A percentile compares a stretch with the other conserved stretches of the same genome.
Conservation (phyloP, 768 basidiomycete genomes). For the Boletus pseudopeckii region DNA sequence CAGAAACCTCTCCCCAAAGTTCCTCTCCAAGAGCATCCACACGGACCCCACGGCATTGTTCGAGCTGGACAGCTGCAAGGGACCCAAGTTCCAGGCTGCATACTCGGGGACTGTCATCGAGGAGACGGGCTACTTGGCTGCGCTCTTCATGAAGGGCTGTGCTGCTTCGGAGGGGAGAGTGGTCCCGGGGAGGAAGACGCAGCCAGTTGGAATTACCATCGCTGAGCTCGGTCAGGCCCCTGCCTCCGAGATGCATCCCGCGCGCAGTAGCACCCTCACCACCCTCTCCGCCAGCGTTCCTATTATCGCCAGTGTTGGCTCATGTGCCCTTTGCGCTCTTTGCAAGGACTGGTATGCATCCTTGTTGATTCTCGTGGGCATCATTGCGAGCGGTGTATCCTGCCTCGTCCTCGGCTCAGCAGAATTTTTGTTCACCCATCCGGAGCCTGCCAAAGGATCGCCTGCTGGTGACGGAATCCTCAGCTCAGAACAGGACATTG, state of each 20-base stretch:
- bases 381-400: conserved; percentile 30
- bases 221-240: conserved; percentile 11
- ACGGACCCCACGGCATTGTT: conserved; percentile 20
- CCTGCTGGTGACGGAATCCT: conserved; percentile 31
- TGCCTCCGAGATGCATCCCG: conserved; percentile 4
- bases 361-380: conserved; percentile 30
- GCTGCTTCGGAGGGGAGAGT: conserved; percentile 7
- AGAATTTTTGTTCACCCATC: conserved; percentile 18
- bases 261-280: background rate
- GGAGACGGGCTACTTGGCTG: conserved; percentile 50
- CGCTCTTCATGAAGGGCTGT: conserved; percentile 39
- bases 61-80: conserved; percentile 13
- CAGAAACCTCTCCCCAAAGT: background rate
- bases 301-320: conserved; percentile 19
- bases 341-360: conserved; percentile 27
- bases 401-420: conserved; percentile 26
- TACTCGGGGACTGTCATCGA: conserved; percentile 52
- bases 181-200: conserved; percentile 9
- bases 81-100: conserved; percentile 73
- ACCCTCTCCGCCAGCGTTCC: conserved; percentile 16
- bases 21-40: conserved; percentile 10
- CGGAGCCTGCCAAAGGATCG: conserved; percentile 21
- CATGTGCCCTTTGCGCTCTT: conserved; percentile 19
- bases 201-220: conserved; percentile 10
- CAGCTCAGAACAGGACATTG: conserved; percentile 13